These are phyloP conservation scores for Luffa aegyptiaca DNA, from an alignment of 306 rosid genomes.

Conservation along the genomic window DNA sequence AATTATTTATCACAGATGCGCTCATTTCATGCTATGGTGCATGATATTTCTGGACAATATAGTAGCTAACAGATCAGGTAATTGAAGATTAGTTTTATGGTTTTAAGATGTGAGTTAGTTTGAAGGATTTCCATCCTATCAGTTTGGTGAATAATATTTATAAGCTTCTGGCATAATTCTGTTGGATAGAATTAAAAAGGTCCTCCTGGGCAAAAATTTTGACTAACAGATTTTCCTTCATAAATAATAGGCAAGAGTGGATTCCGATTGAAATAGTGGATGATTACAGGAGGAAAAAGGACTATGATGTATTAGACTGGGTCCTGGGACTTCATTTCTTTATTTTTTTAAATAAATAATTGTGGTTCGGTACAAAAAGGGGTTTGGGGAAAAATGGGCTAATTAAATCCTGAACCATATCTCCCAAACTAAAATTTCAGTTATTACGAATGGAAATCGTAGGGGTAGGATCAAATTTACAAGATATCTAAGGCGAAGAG, in stretches of 20 bases:
- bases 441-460: not conserved
- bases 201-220: not conserved
- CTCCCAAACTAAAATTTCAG: not conserved
- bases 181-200: not conserved
- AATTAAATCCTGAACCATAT: not conserved
- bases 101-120: not conserved
- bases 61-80: not conserved
- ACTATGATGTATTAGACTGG: not conserved
- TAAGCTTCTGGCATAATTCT: not conserved
- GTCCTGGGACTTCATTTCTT: not conserved
- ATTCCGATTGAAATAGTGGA: not conserved
- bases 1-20: not conserved
- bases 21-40: not conserved
- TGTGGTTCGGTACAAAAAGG: not conserved
- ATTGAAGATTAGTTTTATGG: not conserved
- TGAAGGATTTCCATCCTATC: not conserved
- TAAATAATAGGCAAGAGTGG: not conserved
- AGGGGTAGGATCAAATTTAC: not conserved
- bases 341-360: too few relatives aligned
- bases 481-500: not conserved
- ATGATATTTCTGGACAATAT: not conserved
- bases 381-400: not conserved
- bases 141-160: not conserved
- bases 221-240: not conserved
- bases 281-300: not conserved